Base-by-base conservation (phyloP, 2,329 filamentous ascomycete genomes). In the Alternaria atra region DNA sequence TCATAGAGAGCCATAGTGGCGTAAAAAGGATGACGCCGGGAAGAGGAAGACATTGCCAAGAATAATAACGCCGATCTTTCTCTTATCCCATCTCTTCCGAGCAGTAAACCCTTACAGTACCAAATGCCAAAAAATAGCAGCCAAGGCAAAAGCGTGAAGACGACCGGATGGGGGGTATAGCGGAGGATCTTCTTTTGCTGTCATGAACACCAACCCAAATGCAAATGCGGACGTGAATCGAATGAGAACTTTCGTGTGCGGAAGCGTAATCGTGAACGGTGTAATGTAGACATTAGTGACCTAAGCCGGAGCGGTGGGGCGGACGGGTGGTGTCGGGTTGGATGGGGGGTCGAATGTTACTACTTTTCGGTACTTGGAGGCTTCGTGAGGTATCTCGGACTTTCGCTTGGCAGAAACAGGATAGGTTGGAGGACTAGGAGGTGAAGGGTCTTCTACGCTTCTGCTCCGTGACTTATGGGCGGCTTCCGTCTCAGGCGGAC, bases 121-220 rank as follows among this genome's bases (percentile, higher is more conserved):
- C 43, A 29, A 17, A 51, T 42, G 53, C 20, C 30, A 44, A 55
- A 20, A 37, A 25, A 34, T 25, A 44, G 25, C 40, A 37, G 30
- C 12, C 37, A 20, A 42, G 29, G 39, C 55, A 59, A 52, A 48
- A 63, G 23, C 54, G 29, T 32, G 30, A 58, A 40, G 47, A 60
- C 48, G 30, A 51, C 60, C 60, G 47, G 52, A 55, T 61, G 46
- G 60, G 67, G 20, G 68, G 68, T 70, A 70, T 70, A 67, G 61
- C 56, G 50, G 60, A 66, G 61, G 60, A 61, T 58, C 48, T 48
- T 54, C 44, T 65, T 65, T 62, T 61, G 55, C 63, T 55, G 61
- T 59, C 44, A 64, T 60, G 32, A 69, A 66, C 63, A 65, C 61
- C 65, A 60, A 58, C 50, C 60, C 57, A 64, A 62, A 66, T 69